Evolutionary conservation across 2,329 filamentous ascomycete genomes (phyloP), one percentile per base, ranked within the genome.

Genomic region (Aspergillus sergii): DNA sequence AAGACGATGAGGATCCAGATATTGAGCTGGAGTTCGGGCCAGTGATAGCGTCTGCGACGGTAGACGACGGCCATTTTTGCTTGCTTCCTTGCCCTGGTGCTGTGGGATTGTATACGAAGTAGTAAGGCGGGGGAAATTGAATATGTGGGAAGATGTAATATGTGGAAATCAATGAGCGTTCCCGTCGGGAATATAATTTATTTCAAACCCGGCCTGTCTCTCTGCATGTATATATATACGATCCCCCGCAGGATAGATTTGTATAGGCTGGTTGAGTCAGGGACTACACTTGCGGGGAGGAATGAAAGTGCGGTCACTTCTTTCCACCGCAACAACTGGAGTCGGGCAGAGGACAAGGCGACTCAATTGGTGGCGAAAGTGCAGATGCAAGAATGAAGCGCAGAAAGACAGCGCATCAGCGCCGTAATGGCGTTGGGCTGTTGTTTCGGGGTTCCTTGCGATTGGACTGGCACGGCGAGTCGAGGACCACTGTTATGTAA

Each of bases 1-100:
- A 89, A 80, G 73, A 89, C 87, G 68, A 88, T 79, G 68, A 89
- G 84, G 59, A 86, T 84, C 87, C 87, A 90, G 70, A 88, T 76
- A 71, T 89, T 89, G 67, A 90, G 81, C 70, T 89, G 86, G 56
- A 85, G 79, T 74, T 89, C 86, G 3, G 87, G 87, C 87, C 87
- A 90, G 78, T 83, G 85, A 79, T 89, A 89, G 70, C 83, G 77
- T 23, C 79, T 77, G 34, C 75, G 75, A 54, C 72, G 73, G 62
- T 76, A 70, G 60, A 72, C 63, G 53, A 75, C 66, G 48, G 74
- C 69, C 74, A 78, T 80, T 64, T 67, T 63, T 54, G 26, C 26
- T 28, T 23, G 19, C n/a, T 58, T 50, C 19, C 19, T 41, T 41
- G 39, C 16, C 39, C 16, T 19, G 39, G 19, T 19, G 16, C 16